Conservation (phyloP, 108 stramenopile genomes). For the Cyclotella cryptica region DNA sequence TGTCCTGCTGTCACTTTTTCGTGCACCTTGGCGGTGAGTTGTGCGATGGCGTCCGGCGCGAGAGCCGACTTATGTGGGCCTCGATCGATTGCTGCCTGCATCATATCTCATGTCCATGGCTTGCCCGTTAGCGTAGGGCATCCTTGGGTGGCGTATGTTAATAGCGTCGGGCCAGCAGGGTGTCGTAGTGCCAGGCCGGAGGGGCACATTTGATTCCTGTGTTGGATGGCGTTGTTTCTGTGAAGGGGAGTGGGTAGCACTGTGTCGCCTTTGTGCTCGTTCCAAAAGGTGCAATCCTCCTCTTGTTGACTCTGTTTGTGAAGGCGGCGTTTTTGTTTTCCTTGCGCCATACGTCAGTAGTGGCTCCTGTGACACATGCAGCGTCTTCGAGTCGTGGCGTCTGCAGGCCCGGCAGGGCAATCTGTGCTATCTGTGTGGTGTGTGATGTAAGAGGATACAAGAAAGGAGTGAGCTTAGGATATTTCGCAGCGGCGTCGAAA, state of each 20-base stretch:
- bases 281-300: neutral
- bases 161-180: neutral
- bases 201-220: conserved; percentile 7
- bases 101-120: conserved; percentile 10
- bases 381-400: too few relatives aligned
- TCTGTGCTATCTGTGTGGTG: too few relatives aligned
- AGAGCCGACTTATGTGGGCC: conserved; percentile 25
- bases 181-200: neutral
- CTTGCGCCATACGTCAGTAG: too few relatives aligned
- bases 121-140: conserved; percentile 11
- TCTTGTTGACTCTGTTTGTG: too few relatives aligned
- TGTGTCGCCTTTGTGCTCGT: neutral
- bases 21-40: neutral
- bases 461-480: too few relatives aligned
- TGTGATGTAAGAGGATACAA: too few relatives aligned
- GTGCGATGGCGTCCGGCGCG: conserved; percentile 3
- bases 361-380: too few relatives aligned
- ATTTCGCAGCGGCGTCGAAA: too few relatives aligned
- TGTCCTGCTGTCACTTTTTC: neutral
- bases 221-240: too few relatives aligned
- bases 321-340: too few relatives aligned
- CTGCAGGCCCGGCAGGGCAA: too few relatives aligned
- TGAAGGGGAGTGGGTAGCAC: neutral
- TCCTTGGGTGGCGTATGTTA: conserved; percentile 7
- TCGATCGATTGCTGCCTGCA: conserved; percentile 10